A percentile compares a stretch with the other conserved stretches of the same genome.
Conservation (phyloP, 352 stramenopile genomes). For the Globisporangium camurandrum region DNA sequence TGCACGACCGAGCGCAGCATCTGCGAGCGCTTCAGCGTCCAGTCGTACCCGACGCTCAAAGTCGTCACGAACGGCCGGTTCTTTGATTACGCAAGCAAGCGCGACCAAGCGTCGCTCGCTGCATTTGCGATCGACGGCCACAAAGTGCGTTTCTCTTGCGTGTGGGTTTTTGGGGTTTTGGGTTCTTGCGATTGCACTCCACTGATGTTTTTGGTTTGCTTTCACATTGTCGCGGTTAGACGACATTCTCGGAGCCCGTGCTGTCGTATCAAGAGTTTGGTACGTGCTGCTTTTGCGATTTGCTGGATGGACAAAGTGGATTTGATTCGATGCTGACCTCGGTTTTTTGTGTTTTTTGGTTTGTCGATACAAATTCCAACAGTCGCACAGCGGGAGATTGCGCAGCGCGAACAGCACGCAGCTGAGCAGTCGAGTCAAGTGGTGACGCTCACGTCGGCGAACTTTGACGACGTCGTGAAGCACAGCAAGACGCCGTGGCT, state of each 20-base stretch:
- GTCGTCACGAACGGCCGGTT: slow-evolving; percentile 47
- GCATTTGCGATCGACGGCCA: slow-evolving; percentile 48
- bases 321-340: too few species aligned
- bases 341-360: background rate
- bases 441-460: slow-evolving; percentile 37
- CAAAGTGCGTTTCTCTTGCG: slow-evolving; percentile 34
- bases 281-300: slow-evolving; percentile 17
- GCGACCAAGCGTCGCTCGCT: slow-evolving; percentile 45
- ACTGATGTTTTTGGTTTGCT: too few species aligned
- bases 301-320: too few species aligned
- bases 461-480: slow-evolving; percentile 57
- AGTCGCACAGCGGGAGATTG: slow-evolving; percentile 28
- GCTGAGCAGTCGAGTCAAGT: slow-evolving; percentile 46
- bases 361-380: background rate
- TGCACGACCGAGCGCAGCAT: slow-evolving; percentile 67
- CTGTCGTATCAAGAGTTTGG: slow-evolving; percentile 50
- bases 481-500: slow-evolving; percentile 55
- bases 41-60: slow-evolving; percentile 80
- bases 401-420: slow-evolving; percentile 38
- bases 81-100: slow-evolving; percentile 65
- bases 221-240: slow-evolving; percentile 14
- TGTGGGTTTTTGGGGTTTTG: too few species aligned
- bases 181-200: background rate
- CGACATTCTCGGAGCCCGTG: slow-evolving; percentile 41
- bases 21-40: slow-evolving; percentile 74